Base-by-base conservation (phyloP, 2,329 filamentous ascomycete genomes). In the Venturia asperata region DNA sequence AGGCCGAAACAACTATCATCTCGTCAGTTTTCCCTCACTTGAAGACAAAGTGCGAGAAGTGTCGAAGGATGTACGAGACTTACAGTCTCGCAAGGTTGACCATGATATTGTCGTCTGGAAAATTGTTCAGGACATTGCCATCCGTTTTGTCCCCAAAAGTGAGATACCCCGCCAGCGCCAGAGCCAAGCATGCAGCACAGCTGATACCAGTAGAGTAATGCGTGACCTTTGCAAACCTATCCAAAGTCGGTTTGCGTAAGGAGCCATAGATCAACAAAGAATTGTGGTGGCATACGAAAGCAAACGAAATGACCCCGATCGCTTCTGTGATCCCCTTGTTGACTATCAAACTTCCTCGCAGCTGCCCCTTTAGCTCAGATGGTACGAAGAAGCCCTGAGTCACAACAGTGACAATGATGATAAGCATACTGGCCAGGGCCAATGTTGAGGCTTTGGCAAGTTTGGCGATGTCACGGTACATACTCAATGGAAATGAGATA, bases 101-200 rank as follows among this genome's bases (percentile, higher is more conserved):
- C 85, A 97, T 88, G 70, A 88, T 82, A 77, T 96, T 97, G 77
- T 95, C 87, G 24, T 87, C 82, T 1, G 92, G 90, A 73, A 99
- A 97, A 79, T 99, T 99, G 81, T 99, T 99, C 71, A 99, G 86
- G 63, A 99, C 91, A 75, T 99, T 99, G 73, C 94, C 94, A 70
- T 92, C 82, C 4, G 94, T 99, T 72, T 87, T 86, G 77, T 93
- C 90, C 68, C 94, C 93, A 73, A 99, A 99, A 21, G 89, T 92
- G 55, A 99, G 82, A 77, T 96, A 97, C 30, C 94, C 94, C 2
- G 88, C 85, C 9, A 97, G 81, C 0, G 91, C 94, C 87, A 99
- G 90, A 67, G 87, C 77, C 64, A 99, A 82, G 73, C 94, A 99
- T 65, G 93, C 92, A n/a, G 92, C 70, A 83, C 97, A 91, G 52